Percentiles rank a stretch among this genome's conserved stretches.
Conservation (phyloP, 345 rosid genomes). For the Melaleuca quinquenervia region DNA sequence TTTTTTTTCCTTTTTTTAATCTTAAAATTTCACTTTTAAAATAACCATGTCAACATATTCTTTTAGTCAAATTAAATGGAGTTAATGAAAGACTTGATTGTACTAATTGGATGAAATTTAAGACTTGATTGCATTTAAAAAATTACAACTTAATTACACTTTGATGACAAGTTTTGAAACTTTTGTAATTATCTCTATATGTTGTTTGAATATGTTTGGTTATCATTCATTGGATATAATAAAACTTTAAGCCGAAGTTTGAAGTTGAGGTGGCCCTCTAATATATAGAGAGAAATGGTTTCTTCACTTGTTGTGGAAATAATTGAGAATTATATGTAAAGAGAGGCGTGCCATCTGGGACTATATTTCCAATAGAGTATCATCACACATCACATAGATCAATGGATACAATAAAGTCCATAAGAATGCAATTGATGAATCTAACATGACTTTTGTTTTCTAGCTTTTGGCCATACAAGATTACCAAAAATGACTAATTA, state of each 20-base stretch:
- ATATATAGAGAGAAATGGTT: not conserved
- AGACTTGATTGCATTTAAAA: rapidly evolving
- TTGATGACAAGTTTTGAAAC: rapidly evolving
- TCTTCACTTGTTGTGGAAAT: not conserved
- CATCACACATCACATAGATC: not conserved
- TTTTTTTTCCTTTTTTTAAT: not conserved
- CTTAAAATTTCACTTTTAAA: not conserved
- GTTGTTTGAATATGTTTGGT: not conserved
- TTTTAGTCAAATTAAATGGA: not conserved
- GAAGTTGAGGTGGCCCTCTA: not conserved
- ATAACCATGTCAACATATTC: rapidly evolving
- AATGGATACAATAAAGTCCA: too few species aligned
- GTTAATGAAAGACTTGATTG: rapidly evolving
- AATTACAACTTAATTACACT: not conserved
- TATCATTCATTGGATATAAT: not conserved
- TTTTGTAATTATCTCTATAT: not conserved
- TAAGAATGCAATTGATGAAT: not conserved
- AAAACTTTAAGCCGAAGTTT: not conserved
- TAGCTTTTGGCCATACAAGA: not conserved
- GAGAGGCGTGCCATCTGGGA: not conserved
- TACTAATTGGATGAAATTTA: not conserved
- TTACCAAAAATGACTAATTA: not conserved
- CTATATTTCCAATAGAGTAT: not conserved
- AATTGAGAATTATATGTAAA: not conserved
- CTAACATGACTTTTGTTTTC: not conserved